Percentiles rank a stretch among this genome's conserved stretches.
These are phyloP conservation scores for Laburnicola sp. DNA, from an alignment of 2,329 filamentous ascomycete species.

Conservation along the genomic window DNA sequence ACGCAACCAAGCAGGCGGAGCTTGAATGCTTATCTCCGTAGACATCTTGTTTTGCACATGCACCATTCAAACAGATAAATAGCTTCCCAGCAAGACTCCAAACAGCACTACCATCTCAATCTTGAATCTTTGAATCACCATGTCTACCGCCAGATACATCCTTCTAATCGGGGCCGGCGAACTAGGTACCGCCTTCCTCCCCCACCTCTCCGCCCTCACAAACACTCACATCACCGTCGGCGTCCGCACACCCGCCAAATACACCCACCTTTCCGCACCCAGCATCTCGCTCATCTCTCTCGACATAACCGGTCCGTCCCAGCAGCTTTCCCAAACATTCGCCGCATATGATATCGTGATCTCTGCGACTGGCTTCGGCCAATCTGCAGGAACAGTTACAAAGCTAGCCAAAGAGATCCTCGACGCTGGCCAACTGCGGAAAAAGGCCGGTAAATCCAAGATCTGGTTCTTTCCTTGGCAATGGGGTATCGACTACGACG, in stretches of 20 bases:
- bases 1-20: too few species aligned
- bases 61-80: too few species aligned
- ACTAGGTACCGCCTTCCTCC: constrained; percentile 61
- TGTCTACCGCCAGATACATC: constrained; percentile 36
- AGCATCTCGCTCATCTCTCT: constrained; percentile 47
- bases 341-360: constrained; percentile 58
- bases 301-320: constrained; percentile 46
- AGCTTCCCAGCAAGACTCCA: neutral
- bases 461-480: constrained; percentile 69
- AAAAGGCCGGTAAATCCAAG: constrained; percentile 2
- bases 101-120: too few species aligned
- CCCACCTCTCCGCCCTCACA: constrained; percentile 55
- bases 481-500: constrained; percentile 72
- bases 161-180: constrained; percentile 70
- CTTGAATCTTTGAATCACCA: neutral
- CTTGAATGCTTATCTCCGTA: too few species aligned
- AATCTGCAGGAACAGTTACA: constrained; percentile 58
- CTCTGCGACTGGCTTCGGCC: constrained; percentile 63
- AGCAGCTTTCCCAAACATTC: constrained; percentile 41
- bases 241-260: constrained; percentile 55
- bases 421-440: constrained; percentile 50
- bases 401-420: constrained; percentile 63
- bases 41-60: neutral
- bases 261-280: constrained; percentile 31
- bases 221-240: constrained; percentile 55